phyloP scores from a whole-genome alignment of 2,329 filamentous ascomycete genomes.

The Coleophoma cylindrospora region DNA sequence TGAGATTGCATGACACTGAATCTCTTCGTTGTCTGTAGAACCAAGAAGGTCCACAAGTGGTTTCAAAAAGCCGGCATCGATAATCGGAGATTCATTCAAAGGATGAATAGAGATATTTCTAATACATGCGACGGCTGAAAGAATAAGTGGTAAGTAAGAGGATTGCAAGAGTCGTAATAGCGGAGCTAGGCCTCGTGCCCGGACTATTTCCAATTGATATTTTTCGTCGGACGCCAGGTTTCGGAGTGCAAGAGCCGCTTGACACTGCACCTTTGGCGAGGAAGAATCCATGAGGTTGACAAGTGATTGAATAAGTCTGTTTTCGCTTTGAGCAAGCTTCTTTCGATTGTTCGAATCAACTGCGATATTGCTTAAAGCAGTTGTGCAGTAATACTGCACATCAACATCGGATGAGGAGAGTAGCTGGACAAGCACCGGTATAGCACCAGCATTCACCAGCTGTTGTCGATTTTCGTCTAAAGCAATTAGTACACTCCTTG shows the following conservation, averaged over 20 bases:
- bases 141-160: slow-evolving; percentile 89
- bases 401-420: slow-evolving; percentile 91
- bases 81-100: slow-evolving; percentile 95
- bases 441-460: slow-evolving; percentile 94
- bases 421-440: slow-evolving; percentile 92
- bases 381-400: slow-evolving; percentile 99
- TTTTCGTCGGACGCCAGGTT: slow-evolving; percentile 98
- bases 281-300: slow-evolving; percentile 97
- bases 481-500: slow-evolving; percentile 8
- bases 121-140: slow-evolving; percentile 96
- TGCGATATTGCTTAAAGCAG: slow-evolving; percentile 95
- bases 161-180: slow-evolving; percentile 88
- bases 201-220: slow-evolving; percentile 96
- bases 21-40: slow-evolving; percentile 96
- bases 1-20: slow-evolving; percentile 97
- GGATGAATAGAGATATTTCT: slow-evolving; percentile 99
- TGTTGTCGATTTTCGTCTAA: slow-evolving; percentile 96
- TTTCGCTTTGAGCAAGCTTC: slow-evolving; percentile 85
- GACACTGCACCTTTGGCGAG: slow-evolving; percentile 95
- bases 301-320: slow-evolving; percentile 85
- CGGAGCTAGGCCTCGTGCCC: slow-evolving; percentile 77
- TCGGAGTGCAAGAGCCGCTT: slow-evolving; percentile 87
- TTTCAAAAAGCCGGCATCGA: slow-evolving; percentile 92
- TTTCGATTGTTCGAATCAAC: slow-evolving; percentile 89
- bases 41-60: slow-evolving; percentile 90